Evolutionary conservation across 805 yeast genomes (phyloP), one percentile per base, ranked within the genome.

Genomic region (Lachancea cidri): DNA sequence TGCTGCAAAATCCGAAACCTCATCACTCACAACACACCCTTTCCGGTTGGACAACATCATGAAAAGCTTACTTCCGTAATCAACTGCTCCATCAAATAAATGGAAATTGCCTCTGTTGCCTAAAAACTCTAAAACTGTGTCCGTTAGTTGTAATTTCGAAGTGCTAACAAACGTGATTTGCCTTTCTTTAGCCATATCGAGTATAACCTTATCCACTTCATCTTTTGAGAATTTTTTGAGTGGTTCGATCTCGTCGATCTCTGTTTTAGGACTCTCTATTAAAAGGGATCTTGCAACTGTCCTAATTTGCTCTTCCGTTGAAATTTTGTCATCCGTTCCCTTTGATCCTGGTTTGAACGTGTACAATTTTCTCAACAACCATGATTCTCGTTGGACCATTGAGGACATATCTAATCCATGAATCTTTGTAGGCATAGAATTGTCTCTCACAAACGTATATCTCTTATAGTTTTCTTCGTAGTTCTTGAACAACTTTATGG

Each of bases 311-410:
- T 55, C 59, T 35, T 58, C 62, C 6, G 33, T 36, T 17, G 45
- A 22, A 11, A 22, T 11, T 17, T 50, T 36, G 17, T 44, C 44
- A 5, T 42, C 52, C 14, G 47, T 44, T 3, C 52, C 46, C 11
- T 53, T 49, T 6, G 68, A 56, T 36, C 56, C 64, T 16, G 19
- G 29, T 11, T 25, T 17, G 18, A 19, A 45, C 18, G 71, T 63
- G 53, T 76, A 82, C 0, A 73, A 62, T 1, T 67, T 62, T 29
- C 66, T 67, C 0, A 76, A 60, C 36, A 81, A 60, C 19, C 70
- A 63, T 8, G 73, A 73, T 50, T 85, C 89, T 40, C 83, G 75
- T 51, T 82, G 87, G 40, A 82, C 66, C 82, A 85, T 78, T 1
- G 95, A 81, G 20, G 74, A 70, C 38, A 72, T 75, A 33, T 72